Evolutionary conservation across 345 rosid species (phyloP).

Genomic region (Rhodamnia argentea): DNA sequence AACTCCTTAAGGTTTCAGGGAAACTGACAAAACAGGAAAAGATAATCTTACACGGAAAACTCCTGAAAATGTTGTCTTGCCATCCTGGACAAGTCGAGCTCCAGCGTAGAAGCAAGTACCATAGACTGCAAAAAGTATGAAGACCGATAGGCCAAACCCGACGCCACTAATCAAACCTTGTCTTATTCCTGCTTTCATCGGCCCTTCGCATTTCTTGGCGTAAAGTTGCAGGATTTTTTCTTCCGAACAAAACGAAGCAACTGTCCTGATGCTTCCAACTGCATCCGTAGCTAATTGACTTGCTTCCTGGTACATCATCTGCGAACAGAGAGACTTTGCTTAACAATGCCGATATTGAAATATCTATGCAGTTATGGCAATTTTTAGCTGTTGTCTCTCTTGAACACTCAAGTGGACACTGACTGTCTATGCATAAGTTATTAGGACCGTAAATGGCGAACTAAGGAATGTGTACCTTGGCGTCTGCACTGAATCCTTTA

Average conservation of each 20-base stretch:
- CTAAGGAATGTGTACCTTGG: constrained; percentile 33
- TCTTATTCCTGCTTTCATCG: constrained; percentile 52
- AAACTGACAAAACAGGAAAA: background rate
- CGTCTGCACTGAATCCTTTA: constrained; percentile 65
- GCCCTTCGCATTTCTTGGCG: constrained; percentile 63
- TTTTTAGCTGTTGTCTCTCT: background rate
- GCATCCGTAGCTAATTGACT: constrained; percentile 84
- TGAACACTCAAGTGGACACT: background rate
- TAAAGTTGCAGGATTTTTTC: constrained; percentile 71
- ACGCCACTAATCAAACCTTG: constrained; percentile 59
- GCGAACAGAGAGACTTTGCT: constrained; percentile 1
- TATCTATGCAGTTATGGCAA: background rate
- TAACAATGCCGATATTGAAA: background rate
- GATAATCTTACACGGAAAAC: constrained; percentile 40
- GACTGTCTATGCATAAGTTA: background rate
- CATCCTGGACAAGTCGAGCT: constrained; percentile 44
- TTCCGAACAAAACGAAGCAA: constrained; percentile 76
- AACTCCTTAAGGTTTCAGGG: background rate
- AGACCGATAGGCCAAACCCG: constrained; percentile 55
- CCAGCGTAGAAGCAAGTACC: constrained; percentile 69
- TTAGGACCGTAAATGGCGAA: background rate
- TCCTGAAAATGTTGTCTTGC: constrained; percentile 37
- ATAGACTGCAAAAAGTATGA: constrained; percentile 39
- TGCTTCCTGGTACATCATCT: constrained; percentile 82
- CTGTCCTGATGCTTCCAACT: constrained; percentile 75